phyloP scores from a whole-genome alignment of 768 basidiomycete species.

The Hortiboletus campestris region DNA sequence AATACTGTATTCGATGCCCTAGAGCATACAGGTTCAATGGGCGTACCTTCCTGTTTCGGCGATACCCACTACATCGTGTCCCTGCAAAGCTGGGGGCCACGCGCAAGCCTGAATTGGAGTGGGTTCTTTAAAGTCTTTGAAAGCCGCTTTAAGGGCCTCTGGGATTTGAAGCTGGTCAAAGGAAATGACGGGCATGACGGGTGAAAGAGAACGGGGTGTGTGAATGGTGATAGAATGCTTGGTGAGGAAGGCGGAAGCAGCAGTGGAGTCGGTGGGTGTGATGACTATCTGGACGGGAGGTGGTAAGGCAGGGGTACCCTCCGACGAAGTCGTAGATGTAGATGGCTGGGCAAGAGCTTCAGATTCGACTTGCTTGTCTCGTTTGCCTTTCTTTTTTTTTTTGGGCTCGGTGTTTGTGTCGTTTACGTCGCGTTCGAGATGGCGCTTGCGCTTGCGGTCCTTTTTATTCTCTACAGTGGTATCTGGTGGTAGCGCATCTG shows the following conservation, averaged over 20 bases:
- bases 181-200: conserved; percentile 63
- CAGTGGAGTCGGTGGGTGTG: conserved; percentile 25
- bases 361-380: conserved; percentile 5
- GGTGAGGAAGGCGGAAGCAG: conserved; percentile 61
- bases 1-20: not conserved
- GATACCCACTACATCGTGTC: conserved; percentile 89
- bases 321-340: not conserved
- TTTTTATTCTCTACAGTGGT: conserved; percentile 14
- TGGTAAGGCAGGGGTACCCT: conserved; percentile 17
- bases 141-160: conserved; percentile 54
- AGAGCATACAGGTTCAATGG: not conserved
- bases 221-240: conserved; percentile 76
- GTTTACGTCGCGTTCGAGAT: conserved; percentile 1
- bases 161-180: conserved; percentile 77
- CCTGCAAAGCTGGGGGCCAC: conserved; percentile 84
- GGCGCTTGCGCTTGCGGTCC: conserved; percentile 27
- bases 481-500: conserved; percentile 1
- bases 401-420: conserved; percentile 8
- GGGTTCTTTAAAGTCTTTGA: conserved; percentile 76
- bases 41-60: conserved; percentile 89
- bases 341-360: conserved; percentile 1
- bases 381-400: conserved; percentile 29
- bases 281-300: conserved; percentile 14
- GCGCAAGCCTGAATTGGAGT: conserved; percentile 95
- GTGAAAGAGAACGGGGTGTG: conserved; percentile 42